Evolutionary conservation across 2,329 filamentous ascomycete species (phyloP).

Genomic region (Rutstroemia sydowiana): DNA sequence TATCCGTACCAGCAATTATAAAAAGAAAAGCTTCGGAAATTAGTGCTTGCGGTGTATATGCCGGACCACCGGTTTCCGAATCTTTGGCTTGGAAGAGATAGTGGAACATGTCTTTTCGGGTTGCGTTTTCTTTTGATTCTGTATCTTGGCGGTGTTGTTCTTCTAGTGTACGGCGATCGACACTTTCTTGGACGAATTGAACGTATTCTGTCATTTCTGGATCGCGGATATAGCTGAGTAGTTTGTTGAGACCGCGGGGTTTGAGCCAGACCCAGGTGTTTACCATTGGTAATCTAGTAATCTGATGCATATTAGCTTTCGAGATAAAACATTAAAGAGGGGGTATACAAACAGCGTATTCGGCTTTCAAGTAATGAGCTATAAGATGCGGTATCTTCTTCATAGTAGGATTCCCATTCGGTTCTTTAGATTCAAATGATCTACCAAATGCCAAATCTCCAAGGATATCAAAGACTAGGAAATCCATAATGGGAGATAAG

Average conservation of each 20-base stretch:
- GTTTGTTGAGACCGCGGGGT: background rate
- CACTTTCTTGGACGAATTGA: background rate
- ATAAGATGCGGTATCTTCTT: too few relatives aligned
- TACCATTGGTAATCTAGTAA: background rate
- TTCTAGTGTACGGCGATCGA: background rate
- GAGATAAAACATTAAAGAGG: too few relatives aligned
- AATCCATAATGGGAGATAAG: background rate
- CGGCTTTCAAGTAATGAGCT: too few relatives aligned
- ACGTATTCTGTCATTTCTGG: background rate
- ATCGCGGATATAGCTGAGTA: background rate
- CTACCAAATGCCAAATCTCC: background rate
- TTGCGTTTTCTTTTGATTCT: background rate
- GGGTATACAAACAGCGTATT: too few relatives aligned
- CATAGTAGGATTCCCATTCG: background rate
- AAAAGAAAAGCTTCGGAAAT: background rate
- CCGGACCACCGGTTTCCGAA: slow-evolving; percentile 76
- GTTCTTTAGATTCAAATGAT: background rate
- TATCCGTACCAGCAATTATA: background rate
- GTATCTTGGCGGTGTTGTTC: background rate
- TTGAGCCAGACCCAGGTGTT: background rate
- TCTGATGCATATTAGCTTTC: background rate
- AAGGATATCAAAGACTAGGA: background rate
- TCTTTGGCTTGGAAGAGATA: slow-evolving; percentile 92
- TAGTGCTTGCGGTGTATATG: background rate
- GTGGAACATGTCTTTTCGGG: background rate